Conservation (phyloP, 2,329 filamentous ascomycete species). For the Periconia sp. region DNA sequence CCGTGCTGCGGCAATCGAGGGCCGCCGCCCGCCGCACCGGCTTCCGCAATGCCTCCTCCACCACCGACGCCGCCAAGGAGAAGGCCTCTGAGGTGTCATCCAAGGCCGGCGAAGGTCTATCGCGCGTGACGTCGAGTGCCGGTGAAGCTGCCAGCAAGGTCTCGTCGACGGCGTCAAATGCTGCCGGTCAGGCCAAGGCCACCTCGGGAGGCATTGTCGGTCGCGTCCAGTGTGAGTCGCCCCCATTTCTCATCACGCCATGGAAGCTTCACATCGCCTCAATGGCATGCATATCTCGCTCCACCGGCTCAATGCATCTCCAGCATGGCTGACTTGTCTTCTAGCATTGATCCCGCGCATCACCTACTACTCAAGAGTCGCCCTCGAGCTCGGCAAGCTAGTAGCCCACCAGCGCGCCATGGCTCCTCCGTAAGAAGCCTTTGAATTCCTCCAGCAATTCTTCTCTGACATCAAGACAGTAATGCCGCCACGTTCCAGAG, state of each 20-base stretch:
- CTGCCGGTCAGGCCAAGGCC: conserved; percentile 61
- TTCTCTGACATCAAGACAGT: conserved; percentile 49
- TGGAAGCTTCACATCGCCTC: background rate
- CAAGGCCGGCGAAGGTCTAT: conserved; percentile 83
- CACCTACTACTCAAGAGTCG: conserved; percentile 90
- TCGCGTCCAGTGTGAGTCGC: conserved; percentile 80
- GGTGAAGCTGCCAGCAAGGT: conserved; percentile 75
- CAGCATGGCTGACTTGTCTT: background rate
- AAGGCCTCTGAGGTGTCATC: conserved; percentile 63
- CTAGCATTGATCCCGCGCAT: conserved; percentile 82
- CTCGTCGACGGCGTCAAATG: conserved; percentile 55
- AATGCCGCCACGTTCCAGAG: conserved; percentile 79
- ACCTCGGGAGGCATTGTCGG: conserved; percentile 78
- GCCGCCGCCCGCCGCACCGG: conserved; percentile 39
- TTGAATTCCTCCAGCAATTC: background rate
- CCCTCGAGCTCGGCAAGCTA: conserved; percentile 82
- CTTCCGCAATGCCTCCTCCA: conserved; percentile 53
- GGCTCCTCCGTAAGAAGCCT: conserved; percentile 79
- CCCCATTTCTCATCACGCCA: background rate
- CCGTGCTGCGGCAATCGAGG: conserved; percentile 43
- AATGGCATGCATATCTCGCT: conserved; percentile 15
- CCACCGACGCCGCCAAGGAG: conserved; percentile 52
- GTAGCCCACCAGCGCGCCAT: conserved; percentile 88
- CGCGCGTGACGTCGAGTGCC: conserved; percentile 77
- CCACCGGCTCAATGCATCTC: background rate